Evolutionary conservation across 768 basidiomycete genomes (phyloP).

Genomic region (Chalciporus piperatus): DNA sequence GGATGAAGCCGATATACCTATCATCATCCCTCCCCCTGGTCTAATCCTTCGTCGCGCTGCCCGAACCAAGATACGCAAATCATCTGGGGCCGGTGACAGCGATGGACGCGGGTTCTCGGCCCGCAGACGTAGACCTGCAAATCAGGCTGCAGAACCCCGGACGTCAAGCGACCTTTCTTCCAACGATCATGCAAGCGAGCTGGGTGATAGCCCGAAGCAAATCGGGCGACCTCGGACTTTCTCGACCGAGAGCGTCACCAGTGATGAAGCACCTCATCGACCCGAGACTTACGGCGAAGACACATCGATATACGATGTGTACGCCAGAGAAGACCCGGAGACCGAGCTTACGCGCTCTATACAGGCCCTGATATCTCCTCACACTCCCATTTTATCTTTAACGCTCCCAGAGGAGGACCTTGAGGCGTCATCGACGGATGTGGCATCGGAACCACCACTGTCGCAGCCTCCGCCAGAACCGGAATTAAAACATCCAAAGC

Average conservation of each 20-base stretch:
- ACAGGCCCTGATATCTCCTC: slow-evolving; percentile 17
- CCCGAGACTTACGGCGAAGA: slow-evolving; percentile 84
- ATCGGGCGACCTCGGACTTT: slow-evolving; percentile 35
- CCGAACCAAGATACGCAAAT: slow-evolving; percentile 93
- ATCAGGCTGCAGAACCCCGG: slow-evolving; percentile 41
- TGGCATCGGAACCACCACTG: slow-evolving; percentile 25
- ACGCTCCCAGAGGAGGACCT: slow-evolving; percentile 20
- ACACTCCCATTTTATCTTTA: slow-evolving; percentile 23
- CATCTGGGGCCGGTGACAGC: slow-evolving; percentile 69
- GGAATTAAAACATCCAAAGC: slow-evolving; percentile 65
- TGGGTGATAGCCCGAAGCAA: slow-evolving; percentile 50
- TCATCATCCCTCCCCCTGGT: slow-evolving; percentile 80
- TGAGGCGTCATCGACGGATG: slow-evolving; percentile 5
- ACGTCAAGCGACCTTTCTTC: slow-evolving; percentile 71
- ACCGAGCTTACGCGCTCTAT: slow-evolving; percentile 26
- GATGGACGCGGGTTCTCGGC: slow-evolving; percentile 77
- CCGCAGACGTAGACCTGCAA: slow-evolving; percentile 28
- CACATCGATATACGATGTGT: slow-evolving; percentile 80
- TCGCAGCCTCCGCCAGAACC: slow-evolving; percentile 34
- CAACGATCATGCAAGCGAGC: slow-evolving; percentile 51
- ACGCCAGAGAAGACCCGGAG: slow-evolving; percentile 59
- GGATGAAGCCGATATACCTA: slow-evolving; percentile 87
- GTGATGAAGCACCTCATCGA: slow-evolving; percentile 37
- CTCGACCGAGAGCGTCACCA: slow-evolving; percentile 35
- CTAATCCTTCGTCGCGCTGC: slow-evolving; percentile 89